phyloP scores from a whole-genome alignment of 2,329 filamentous ascomycete genomes.

The Huntiella omanensis region DNA sequence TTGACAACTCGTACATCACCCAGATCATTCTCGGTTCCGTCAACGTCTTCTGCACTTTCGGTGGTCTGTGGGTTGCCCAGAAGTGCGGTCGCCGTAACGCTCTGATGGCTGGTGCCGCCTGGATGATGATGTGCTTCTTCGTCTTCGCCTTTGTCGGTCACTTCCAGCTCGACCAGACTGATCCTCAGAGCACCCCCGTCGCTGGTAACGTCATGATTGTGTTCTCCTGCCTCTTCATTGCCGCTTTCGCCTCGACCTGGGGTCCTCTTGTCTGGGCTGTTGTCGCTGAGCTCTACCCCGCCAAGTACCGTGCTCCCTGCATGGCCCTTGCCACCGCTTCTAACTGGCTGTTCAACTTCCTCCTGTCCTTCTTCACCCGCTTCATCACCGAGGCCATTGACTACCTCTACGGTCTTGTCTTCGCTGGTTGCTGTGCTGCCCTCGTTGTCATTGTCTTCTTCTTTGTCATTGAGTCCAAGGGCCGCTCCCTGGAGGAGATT shows the following conservation, averaged over 20 bases:
- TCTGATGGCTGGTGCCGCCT: conserved; percentile 42
- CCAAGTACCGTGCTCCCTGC: conserved; percentile 32
- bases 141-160: conserved; percentile 31
- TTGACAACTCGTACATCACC: conserved; percentile 45
- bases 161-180: conserved; percentile 22
- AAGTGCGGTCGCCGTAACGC: conserved; percentile 44
- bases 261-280: conserved; percentile 50
- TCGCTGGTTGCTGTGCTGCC: conserved; percentile 46
- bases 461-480: conserved; percentile 56
- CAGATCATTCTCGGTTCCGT: conserved; percentile 50
- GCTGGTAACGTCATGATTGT: conserved; percentile 44
- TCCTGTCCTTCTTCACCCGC: conserved; percentile 39
- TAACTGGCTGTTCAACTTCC: conserved; percentile 50
- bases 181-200: conserved; percentile 26
- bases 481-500: conserved; percentile 54
- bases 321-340: conserved; percentile 37
- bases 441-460: conserved; percentile 52
- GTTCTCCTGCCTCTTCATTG: conserved; percentile 51
- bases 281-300: conserved; percentile 45
- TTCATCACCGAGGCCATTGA: conserved; percentile 54
- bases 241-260: conserved; percentile 49
- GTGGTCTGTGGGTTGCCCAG: conserved; percentile 45
- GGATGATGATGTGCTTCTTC: conserved; percentile 36
- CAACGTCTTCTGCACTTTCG: conserved; percentile 48
- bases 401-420: conserved; percentile 53